Percentiles rank a stretch among this genome's conserved stretches.
These are phyloP conservation scores for Isatis lusitanica DNA, from an alignment of 441 rosid genomes.

Conservation along the genomic window DNA sequence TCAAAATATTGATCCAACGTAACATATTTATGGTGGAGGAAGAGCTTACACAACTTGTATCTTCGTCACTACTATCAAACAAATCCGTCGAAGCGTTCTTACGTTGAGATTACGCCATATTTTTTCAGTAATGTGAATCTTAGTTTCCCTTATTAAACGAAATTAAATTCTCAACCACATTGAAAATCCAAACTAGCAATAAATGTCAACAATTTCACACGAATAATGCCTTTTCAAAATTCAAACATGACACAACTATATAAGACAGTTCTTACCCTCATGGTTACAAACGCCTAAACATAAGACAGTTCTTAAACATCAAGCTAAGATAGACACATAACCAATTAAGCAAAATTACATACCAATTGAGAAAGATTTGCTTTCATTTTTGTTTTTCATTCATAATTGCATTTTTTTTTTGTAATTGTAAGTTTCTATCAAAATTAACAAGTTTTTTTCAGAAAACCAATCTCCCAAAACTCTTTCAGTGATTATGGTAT, in stretches of 20 bases:
- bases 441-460: neutral
- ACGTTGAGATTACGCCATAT: slow-evolving; percentile 51
- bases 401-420: neutral
- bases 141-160: neutral
- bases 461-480: neutral
- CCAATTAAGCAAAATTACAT: neutral
- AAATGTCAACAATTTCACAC: neutral
- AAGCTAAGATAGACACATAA: neutral
- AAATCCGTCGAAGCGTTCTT: slow-evolving; percentile 43
- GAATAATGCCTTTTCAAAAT: neutral
- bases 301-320: neutral
- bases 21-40: slow-evolving; percentile 66
- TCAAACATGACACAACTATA: neutral
- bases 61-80: slow-evolving; percentile 65
- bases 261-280: neutral
- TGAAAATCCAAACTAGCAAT: neutral
- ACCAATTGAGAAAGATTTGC: neutral
- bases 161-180: neutral
- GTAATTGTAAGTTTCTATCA: neutral
- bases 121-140: slow-evolving; percentile 5
- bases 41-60: slow-evolving; percentile 71
- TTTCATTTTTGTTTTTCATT: no score
- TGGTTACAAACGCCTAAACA: neutral
- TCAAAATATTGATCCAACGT: slow-evolving; percentile 83
- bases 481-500: neutral